A percentile compares a stretch with the other conserved stretches of the same genome.
These are phyloP conservation scores for Termitomyces sp. DNA, from an alignment of 768 basidiomycete species.

Conservation along the genomic window DNA sequence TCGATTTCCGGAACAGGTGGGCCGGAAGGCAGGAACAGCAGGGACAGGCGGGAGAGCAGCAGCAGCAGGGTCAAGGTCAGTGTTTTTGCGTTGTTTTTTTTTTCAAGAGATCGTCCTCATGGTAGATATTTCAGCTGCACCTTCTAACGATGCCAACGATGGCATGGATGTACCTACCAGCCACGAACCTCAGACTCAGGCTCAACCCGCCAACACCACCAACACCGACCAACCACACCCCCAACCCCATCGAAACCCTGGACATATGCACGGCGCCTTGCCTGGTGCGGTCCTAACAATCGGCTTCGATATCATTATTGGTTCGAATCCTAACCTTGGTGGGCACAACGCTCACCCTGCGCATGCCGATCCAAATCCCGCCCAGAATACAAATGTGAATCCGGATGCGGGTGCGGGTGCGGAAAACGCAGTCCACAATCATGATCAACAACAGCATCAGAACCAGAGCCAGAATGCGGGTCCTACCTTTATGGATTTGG, in stretches of 20 bases:
- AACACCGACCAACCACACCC: background rate
- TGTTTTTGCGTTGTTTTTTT: background rate
- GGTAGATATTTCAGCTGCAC: background rate
- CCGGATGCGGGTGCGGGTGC: background rate
- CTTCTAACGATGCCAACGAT: background rate
- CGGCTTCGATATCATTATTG: slow-evolving; percentile 5
- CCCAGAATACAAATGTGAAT: background rate
- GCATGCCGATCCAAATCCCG: background rate
- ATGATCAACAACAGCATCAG: background rate
- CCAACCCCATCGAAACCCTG: background rate
- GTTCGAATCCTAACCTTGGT: background rate
- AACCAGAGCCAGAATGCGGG: background rate
- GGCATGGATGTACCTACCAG: background rate
- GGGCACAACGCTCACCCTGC: background rate
- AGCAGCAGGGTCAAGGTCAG: background rate
- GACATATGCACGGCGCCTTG: background rate
- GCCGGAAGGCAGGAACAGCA: background rate
- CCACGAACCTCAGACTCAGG: background rate
- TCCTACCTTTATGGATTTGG: background rate
- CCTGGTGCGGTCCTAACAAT: background rate
- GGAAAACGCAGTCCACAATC: background rate
- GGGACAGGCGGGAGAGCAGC: background rate
- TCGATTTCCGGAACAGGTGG: background rate
- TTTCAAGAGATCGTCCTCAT: background rate
- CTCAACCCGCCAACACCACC: background rate